phyloP scores from a whole-genome alignment of 495 filamentous ascomycete species.

The Neurospora sp. region DNA sequence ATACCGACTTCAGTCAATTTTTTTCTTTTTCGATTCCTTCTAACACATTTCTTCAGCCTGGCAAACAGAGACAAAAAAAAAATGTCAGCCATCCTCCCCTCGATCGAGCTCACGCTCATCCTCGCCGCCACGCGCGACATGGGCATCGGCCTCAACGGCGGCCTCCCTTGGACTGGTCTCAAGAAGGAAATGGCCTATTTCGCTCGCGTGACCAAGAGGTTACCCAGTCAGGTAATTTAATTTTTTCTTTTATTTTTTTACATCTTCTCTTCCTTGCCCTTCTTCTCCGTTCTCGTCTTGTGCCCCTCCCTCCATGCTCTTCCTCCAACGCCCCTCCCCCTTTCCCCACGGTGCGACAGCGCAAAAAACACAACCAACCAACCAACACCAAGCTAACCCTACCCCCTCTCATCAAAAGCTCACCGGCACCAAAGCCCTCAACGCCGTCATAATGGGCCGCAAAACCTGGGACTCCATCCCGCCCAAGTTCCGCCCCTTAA shows the following conservation, averaged over 20 bases:
- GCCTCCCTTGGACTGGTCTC: slow-evolving; percentile 80
- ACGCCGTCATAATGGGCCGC: slow-evolving; percentile 92
- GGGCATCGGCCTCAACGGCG: slow-evolving; percentile 75
- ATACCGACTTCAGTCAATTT: not conserved
- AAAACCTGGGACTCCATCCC: slow-evolving; percentile 93
- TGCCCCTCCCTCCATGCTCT: not conserved
- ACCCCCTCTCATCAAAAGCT: not conserved
- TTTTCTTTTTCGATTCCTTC: not conserved
- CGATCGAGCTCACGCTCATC: slow-evolving; percentile 57
- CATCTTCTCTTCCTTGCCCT: too few relatives aligned
- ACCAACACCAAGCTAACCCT: not conserved
- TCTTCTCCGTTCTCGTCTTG: not conserved
- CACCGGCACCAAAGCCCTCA: slow-evolving; percentile 27
- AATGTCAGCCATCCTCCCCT: slow-evolving; percentile 19
- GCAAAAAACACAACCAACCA: not conserved
- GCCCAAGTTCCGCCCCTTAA: slow-evolving; percentile 62
- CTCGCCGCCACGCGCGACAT: slow-evolving; percentile 66
- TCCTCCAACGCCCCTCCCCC: too few relatives aligned
- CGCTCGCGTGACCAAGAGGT: slow-evolving; percentile 73
- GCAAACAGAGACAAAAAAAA: not conserved
- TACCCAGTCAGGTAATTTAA: slow-evolving; percentile 19
- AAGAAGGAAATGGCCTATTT: slow-evolving; percentile 92
- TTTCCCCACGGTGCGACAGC: not conserved
- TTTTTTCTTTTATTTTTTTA: not conserved
- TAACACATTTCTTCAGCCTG: not conserved